These are phyloP conservation scores for Yamadazyma olivae DNA, from an alignment of 805 yeast genomes.

Conservation along the genomic window DNA sequence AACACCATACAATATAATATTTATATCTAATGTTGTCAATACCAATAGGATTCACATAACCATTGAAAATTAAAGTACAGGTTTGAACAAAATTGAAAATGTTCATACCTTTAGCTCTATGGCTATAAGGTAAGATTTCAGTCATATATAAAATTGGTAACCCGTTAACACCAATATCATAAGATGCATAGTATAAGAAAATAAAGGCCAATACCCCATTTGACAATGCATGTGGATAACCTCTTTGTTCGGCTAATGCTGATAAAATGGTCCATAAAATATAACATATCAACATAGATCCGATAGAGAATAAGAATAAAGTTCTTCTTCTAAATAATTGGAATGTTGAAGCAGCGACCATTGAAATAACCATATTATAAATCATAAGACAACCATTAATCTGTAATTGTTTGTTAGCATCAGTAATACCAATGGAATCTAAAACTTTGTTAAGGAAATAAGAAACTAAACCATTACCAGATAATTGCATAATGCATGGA, in stretches of 20 bases:
- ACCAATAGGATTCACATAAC: constrained; percentile 34
- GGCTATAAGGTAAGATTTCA: constrained; percentile 36
- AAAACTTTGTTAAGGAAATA: constrained; percentile 51
- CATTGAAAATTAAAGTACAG: constrained; percentile 21
- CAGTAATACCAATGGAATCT: constrained; percentile 51
- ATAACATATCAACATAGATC: constrained; percentile 24
- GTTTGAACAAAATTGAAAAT: constrained; percentile 21
- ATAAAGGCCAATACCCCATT: constrained; percentile 23
- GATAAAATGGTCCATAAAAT: constrained; percentile 23
- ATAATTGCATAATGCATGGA: constrained; percentile 16
- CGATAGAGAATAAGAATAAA: constrained; percentile 22
- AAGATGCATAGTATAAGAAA: constrained; percentile 19
- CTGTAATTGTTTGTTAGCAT: constrained; percentile 41
- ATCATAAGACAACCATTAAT: constrained; percentile 51
- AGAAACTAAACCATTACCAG: constrained; percentile 52
- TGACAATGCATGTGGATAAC: constrained; percentile 12
- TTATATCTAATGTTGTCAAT: constrained; percentile 41
- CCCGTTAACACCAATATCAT: constrained; percentile 39
- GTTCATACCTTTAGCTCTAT: constrained; percentile 42
- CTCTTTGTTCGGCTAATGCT: constrained; percentile 18
- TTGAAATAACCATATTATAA: constrained; percentile 38
- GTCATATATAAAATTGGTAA: constrained; percentile 45
- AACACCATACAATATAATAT: constrained; percentile 41
- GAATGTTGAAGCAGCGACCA: constrained; percentile 14
- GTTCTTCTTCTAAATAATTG: constrained; percentile 24